Evolutionary conservation across 2,329 filamentous ascomycete genomes (phyloP).

Genomic region (Helicocarpus griseus): DNA sequence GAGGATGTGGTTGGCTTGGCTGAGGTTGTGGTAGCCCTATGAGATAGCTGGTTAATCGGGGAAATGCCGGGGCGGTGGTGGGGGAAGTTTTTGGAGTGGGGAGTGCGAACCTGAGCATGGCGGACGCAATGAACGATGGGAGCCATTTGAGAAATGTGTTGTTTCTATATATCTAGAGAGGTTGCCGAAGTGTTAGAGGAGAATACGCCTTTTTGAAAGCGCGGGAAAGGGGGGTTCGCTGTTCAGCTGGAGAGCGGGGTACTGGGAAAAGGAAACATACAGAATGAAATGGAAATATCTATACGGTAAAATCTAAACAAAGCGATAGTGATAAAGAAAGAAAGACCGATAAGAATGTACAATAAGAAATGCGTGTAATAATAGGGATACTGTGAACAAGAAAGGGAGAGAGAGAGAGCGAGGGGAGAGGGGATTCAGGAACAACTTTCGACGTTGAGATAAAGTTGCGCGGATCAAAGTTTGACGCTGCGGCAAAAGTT

Average conservation of each 20-base stretch:
- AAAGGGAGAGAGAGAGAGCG: background rate
- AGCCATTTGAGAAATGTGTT: slow-evolving; percentile 21
- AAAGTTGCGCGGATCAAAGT: background rate
- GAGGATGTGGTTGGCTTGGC: slow-evolving; percentile 56
- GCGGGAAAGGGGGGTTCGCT: background rate
- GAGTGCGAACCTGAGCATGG: slow-evolving; percentile 34
- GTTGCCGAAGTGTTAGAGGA: background rate
- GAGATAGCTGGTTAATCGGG: slow-evolving; percentile 13
- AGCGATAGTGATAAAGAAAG: too few relatives aligned
- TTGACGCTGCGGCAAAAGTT: too few relatives aligned
- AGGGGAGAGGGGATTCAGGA: background rate
- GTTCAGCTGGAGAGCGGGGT: background rate
- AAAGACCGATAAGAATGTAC: too few relatives aligned
- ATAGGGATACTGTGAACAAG: too few relatives aligned
- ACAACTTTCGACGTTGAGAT: background rate
- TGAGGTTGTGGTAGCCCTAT: slow-evolving; percentile 78
- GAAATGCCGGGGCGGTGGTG: background rate
- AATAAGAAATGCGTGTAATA: too few relatives aligned
- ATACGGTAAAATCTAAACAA: too few relatives aligned
- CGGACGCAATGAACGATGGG: slow-evolving; percentile 37
- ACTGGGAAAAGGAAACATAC: background rate
- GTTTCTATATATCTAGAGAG: background rate
- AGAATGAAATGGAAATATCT: too few relatives aligned
- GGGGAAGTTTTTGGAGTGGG: background rate
- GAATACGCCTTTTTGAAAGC: background rate